Conservation (phyloP, 108 stramenopile species). For the Tribonema minus region DNA sequence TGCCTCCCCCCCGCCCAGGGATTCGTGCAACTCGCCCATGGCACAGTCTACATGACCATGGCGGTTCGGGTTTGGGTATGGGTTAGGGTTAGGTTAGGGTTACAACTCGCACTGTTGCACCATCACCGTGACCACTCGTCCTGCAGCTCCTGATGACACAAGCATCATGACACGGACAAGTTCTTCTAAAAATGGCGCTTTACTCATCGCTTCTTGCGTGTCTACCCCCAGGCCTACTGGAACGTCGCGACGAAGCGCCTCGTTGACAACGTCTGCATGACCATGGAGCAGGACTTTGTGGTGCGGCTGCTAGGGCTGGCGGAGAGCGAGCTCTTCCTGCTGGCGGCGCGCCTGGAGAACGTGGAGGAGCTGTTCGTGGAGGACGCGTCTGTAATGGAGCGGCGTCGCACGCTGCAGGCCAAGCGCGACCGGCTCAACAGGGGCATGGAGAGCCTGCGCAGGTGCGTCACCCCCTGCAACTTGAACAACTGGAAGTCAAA, state of each 20-base stretch:
- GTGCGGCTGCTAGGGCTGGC: conserved; percentile 31
- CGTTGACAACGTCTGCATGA: conserved; percentile 59
- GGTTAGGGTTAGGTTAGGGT: no score
- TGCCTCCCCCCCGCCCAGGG: no score
- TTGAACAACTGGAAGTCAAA: no score
- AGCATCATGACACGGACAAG: no score
- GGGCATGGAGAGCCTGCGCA: conserved; percentile 28
- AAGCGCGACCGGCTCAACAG: conserved; percentile 30
- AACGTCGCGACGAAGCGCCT: conserved; percentile 49
- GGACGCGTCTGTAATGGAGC: conserved; percentile 35
- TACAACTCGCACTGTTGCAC: no score
- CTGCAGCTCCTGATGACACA: no score
- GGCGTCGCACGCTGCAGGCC: conserved; percentile 37
- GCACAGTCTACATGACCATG: no score
- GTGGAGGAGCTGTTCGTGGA: conserved; percentile 39
- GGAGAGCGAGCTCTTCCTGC: conserved; percentile 43
- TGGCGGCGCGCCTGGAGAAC: conserved; percentile 11
- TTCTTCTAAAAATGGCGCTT: no score
- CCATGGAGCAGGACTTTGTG: conserved; percentile 49
- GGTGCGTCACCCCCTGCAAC: background rate
- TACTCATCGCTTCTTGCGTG: no score
- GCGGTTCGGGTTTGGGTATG: no score
- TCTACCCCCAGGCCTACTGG: conserved; percentile 53
- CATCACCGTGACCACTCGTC: no score
- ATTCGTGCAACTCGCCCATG: no score